Percentiles rank a stretch among this genome's conserved stretches.
Evolutionary conservation across 2,329 filamentous ascomycete genomes (phyloP).

Genomic region (Aspergillus versicolor): DNA sequence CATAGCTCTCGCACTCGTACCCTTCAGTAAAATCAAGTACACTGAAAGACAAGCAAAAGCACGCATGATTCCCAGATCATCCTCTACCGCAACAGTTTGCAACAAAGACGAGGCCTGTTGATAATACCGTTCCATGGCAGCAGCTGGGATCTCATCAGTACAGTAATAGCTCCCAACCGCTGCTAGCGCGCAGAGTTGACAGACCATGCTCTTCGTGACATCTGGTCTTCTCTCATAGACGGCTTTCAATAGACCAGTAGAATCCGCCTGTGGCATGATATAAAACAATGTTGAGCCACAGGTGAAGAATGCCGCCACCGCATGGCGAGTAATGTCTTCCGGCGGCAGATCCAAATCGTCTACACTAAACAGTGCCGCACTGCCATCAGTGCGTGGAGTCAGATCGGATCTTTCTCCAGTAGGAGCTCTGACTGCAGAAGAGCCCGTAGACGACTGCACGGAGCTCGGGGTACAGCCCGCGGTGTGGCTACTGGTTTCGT

Average conservation of each 20-base stretch:
- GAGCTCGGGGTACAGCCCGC: background rate
- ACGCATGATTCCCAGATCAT: background rate
- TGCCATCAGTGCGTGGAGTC: background rate
- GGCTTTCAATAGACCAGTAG: background rate
- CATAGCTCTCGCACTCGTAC: background rate
- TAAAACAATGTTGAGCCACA: background rate
- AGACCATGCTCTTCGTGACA: background rate
- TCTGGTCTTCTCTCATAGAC: background rate
- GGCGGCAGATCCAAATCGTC: background rate
- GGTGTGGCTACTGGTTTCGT: background rate
- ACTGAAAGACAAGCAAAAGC: background rate
- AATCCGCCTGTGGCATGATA: background rate
- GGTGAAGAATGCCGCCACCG: background rate
- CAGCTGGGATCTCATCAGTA: background rate
- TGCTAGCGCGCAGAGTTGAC: background rate
- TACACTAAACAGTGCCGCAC: no score
- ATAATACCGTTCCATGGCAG: background rate
- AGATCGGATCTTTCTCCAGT: background rate
- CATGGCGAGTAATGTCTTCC: background rate
- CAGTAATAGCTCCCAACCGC: slow-evolving; percentile 1
- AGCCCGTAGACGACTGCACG: no score
- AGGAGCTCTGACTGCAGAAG: background rate
- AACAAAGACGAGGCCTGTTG: background rate
- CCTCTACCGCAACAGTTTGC: background rate
- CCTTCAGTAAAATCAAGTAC: background rate